Percentiles rank a stretch among this genome's conserved stretches.
These are phyloP conservation scores for Carallia pectinifolia DNA, from an alignment of 345 rosid species.

Conservation along the genomic window DNA sequence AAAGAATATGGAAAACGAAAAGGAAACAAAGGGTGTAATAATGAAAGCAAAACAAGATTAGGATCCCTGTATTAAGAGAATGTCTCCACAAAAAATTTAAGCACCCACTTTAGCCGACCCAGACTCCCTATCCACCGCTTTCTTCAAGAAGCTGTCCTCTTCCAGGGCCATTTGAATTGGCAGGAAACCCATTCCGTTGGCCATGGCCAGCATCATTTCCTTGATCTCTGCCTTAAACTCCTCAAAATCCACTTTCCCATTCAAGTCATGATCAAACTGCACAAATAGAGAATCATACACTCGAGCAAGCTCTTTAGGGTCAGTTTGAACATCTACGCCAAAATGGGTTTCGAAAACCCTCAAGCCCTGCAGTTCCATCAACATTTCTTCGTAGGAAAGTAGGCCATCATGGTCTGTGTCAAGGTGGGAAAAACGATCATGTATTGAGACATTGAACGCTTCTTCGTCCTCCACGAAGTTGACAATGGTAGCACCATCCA, in stretches of 20 bases:
- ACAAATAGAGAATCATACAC: conserved; percentile 31
- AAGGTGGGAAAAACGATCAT: conserved; percentile 29
- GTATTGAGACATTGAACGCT: conserved; percentile 31
- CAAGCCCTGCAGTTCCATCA: conserved; percentile 40
- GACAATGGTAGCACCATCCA: conserved; percentile 35
- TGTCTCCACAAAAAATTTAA: not conserved
- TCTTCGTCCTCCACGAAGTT: conserved; percentile 45
- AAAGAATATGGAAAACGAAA: too few species aligned
- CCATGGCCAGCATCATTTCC: conserved; percentile 49
- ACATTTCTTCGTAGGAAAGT: conserved; percentile 41
- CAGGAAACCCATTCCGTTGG: conserved; percentile 21
- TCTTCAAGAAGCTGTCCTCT: too few species aligned
- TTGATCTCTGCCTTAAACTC: conserved; percentile 46
- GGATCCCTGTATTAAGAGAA: too few species aligned
- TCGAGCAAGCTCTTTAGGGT: conserved; percentile 22
- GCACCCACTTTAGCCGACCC: conserved; percentile 32
- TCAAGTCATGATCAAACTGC: conserved; percentile 41
- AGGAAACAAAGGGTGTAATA: too few species aligned
- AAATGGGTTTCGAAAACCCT: conserved; percentile 42
- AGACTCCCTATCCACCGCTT: conserved; percentile 26
- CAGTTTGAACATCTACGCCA: conserved; percentile 31
- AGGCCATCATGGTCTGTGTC: conserved; percentile 37
- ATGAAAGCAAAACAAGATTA: too few species aligned
- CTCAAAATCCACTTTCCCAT: conserved; percentile 37
- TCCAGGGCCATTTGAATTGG: too few species aligned